A percentile compares a stretch with the other conserved stretches of the same genome.
phyloP scores from a whole-genome alignment of 257 asterid species.

The Solanum tarapatanum region DNA sequence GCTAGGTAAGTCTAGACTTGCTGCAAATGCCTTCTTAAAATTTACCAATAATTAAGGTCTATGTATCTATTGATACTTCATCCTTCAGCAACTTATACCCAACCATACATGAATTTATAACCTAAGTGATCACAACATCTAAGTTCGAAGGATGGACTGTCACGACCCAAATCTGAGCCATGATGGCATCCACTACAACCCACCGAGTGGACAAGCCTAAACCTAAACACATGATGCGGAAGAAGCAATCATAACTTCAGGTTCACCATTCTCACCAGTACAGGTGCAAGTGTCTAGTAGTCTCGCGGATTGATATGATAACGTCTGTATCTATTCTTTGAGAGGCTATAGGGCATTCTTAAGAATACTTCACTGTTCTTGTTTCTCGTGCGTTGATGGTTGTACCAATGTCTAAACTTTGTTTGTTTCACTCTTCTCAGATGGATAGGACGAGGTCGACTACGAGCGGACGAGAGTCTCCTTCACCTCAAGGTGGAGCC shows the following conservation, averaged over 20 bases:
- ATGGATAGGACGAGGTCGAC: background rate
- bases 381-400: background rate
- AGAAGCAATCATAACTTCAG: background rate
- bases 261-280: background rate
- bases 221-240: background rate
- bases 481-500: background rate
- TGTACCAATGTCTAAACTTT: background rate
- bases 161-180: background rate
- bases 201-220: background rate
- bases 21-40: background rate
- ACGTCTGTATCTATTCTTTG: background rate
- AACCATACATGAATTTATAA: background rate
- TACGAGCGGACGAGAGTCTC: background rate
- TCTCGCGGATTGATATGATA: background rate
- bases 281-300: background rate
- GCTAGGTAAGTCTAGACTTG: background rate
- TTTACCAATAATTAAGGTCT: background rate
- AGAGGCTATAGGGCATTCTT: background rate
- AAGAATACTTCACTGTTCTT: background rate
- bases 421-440: background rate
- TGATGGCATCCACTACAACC: background rate
- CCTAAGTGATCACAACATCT: background rate
- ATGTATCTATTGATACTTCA: background rate
- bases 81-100: background rate
- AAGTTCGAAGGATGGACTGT: background rate